Base-by-base conservation (phyloP, 2,329 filamentous ascomycete species). In the Shiraia sp. region DNA sequence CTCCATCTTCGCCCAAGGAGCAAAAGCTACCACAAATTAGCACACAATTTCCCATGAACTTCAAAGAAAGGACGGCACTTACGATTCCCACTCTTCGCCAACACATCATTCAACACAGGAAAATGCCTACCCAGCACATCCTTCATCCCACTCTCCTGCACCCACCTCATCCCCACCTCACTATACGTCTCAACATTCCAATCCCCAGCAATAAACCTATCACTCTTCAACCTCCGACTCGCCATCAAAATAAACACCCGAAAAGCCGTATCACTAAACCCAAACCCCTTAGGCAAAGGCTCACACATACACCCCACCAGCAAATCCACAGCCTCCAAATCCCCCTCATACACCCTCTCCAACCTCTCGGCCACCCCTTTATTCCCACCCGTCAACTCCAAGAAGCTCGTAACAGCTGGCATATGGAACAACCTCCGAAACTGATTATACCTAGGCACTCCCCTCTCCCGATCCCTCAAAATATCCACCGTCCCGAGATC, bases 221-320 rank as follows among this genome's bases (percentile, higher is more conserved):
- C 73, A 13, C 71, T 73, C 63, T 75, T 75, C 13, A 75, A 44
- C 22, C 56, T 49, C 10, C 73, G 47, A 28, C 63, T 69, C 1
- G 73, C 73, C 72, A 75, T 75, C 2, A 75, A 46, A 26, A 76
- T 73, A 42, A 75, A 75, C 1, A 76, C 59, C 0, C 73, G 55
- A 47, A 77, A 76, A 2, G 74, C 73, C 2, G 74, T 77, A 37
- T 77, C 74, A 45, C 68, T 72, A 52, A 77, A 76, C 0, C 73
- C 74, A 36, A 76, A 77, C 0, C 74, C 74, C 23, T 68, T 56
- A 4, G 72, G 71, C 5, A 76, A 40, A 0, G 72, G 72, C 51
- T 77, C 74, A 31, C 66, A 62, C 23, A 70, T 69, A 22, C 63
- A 72, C 0, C 73, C 74, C 2, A 76, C 65, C 1, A 76, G 57